Base-by-base conservation (phyloP, 148 eudicot species). In the Fagopyrum homotropicum region DNA sequence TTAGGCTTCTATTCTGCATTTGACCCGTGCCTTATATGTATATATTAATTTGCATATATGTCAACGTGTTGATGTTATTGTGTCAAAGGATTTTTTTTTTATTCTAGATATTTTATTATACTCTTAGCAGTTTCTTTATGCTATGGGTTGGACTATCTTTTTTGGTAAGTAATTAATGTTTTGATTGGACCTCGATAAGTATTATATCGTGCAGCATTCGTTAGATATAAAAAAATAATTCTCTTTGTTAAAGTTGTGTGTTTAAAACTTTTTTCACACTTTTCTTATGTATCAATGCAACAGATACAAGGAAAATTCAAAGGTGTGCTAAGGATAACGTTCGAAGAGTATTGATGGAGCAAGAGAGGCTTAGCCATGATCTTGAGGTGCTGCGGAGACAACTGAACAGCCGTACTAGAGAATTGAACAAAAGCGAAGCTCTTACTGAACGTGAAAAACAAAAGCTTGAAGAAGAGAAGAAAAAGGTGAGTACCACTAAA, bases 261-360 rank as follows among this genome's bases (percentile, higher is more conserved):
- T 59, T 52, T 52, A n/a, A 59, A 7, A 35, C 40, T 35, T 35
- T 35, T 35, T 35, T 35, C 40, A 35, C 40, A 35, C 40, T 35
- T 35, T 35, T 35, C 40, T 35, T 35, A 35, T 35, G 35, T 64
- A 9, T 64, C 45, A 26, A 64, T 63, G 35, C 66, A 64, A 11
- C 69, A 95, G 99, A 90, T 77, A 81, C 87, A 54, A 88, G 91
- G 73, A 92, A 89, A 85, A 81, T 89, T 86, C 97, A 95, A 77
- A 85, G 84, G 22, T 47, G 72, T 75, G 81, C 89, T 3, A 82
- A 89, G 17, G 97, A 88, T 70, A 86, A 85, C 75, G 80, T 90
- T 72, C 82, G 57, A 55, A 88, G 82, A 74, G 79, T 95, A 61
- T 49, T 92, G 52, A 87, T 83, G 22, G 97, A 95, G 77, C 89